Base-by-base conservation (phyloP, 2,329 filamentous ascomycete species). In the Fusarium oligoseptatum region DNA sequence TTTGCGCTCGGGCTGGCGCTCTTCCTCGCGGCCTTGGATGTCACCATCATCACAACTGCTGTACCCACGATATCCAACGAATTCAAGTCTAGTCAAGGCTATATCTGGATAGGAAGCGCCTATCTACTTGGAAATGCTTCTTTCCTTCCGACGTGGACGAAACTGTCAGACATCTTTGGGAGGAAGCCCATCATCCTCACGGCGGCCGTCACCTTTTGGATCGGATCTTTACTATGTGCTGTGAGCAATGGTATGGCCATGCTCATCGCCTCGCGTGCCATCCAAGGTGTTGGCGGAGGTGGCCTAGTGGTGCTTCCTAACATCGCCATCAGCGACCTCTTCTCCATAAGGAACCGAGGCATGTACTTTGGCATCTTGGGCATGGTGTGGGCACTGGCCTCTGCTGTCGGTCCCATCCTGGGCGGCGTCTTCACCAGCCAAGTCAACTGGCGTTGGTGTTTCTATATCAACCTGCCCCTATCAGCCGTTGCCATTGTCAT, bases 81-180 rank as follows among this genome's bases (percentile, higher is more conserved):
- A 69, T 89, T 95, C 70, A 79, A 90, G 52, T 93, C 92, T 7
- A 90, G 90, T 4, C 85, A 89, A 17, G 93, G 93, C 27, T 95
- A 95, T 82, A 89, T 92, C 61, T 95, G 93, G 94, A 92, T 96
- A 71, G 93, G 93, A 15, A 91, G 89, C 41, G 90, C 93, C 3
- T 96, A 93, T 78, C 85, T 95, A 8, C 88, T 95, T 12, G 92
- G 91, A 65, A 92, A 91, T 79, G 91, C 92, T 2, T 89, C 86
- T 81, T 88, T 89, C 1, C 89, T 90, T 0, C 92, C 93, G 0
- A 90, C 92, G 60, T 95, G 93, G 93, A 92, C 92, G 66, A 89
- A 89, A 76, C 78, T 90, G 56, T 87, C 87, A 48, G 89, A 91
- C 72, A 88, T 91, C 64, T 91, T 88, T 81, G 88, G 89, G 27